Base-by-base conservation (phyloP, 2,329 filamentous ascomycete species). In the Arachnomyces sp. region DNA sequence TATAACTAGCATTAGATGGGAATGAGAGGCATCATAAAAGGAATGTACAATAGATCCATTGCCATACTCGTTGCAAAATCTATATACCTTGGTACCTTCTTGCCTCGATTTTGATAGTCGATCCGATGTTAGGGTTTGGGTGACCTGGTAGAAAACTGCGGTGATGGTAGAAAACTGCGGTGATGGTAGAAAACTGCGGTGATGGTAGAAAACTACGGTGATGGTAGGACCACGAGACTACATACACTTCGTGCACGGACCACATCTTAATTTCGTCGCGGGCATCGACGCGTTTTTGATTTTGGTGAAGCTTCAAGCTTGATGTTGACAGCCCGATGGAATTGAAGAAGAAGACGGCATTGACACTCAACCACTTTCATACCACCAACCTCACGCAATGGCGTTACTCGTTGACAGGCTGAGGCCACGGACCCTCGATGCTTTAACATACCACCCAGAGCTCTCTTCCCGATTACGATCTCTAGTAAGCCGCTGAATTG, bases 391-490 rank as follows among this genome's bases (percentile, higher is more conserved):
- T 36, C 45, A 61, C 5, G 9, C 33, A 48, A 82, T 82, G 78
- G 76, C 78, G 43, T 66, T 82, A 9, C 66, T 82, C 29, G 77
- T 82, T 33, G 78, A 82, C 52, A 81, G 78, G 53, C 68, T 81
- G 47, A 72, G 78, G 11, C 69, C 69, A 28, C 61, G 66, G 15
- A 63, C 65, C 16, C 62, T 72, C 5, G 67, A 72, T 46, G 49
- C 73, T 31, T 74, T 95, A 44, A 86, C 84, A 52, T 98, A 96
- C 57, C 92, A 98, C 53, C 66, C 79, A 40, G 87, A 94, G 47
- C 77, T 98, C 33, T 95, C 92, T 8, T 82, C 87, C 17, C 80
- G 90, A 43, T 75, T 98, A 34, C 80, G 81, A 52, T 87, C 92
- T 20, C 73, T 98, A 47, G 89, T 94, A 77, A 54, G 76, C 52